Evolutionary conservation across 1,284 basidiomycete species (phyloP).

Genomic region (Marasmius sp.): DNA sequence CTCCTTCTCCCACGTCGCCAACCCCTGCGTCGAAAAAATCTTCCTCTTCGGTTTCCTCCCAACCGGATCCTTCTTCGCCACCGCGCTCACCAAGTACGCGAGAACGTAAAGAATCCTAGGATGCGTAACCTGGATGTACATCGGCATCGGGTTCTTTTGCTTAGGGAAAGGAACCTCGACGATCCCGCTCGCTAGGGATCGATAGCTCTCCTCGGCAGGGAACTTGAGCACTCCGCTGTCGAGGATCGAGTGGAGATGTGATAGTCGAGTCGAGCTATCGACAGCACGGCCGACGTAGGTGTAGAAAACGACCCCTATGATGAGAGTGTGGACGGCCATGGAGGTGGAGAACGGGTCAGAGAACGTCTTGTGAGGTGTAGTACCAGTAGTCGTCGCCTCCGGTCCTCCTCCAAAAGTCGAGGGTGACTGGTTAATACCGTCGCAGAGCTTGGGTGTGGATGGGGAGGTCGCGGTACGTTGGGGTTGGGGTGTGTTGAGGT

Average conservation of each 20-base stretch:
- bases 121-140: constrained; percentile 62
- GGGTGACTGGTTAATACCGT: not conserved
- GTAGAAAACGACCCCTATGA: constrained; percentile 57
- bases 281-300: constrained; percentile 53
- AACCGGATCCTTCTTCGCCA: constrained; percentile 68
- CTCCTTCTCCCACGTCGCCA: constrained; percentile 52
- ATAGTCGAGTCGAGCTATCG: constrained; percentile 46
- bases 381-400: constrained; percentile 29
- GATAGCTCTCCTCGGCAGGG: not conserved
- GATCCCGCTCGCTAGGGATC: constrained; percentile 41
- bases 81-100: constrained; percentile 62
- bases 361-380: constrained; percentile 32
- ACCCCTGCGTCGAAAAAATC: constrained; percentile 64
- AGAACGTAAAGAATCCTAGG: constrained; percentile 63
- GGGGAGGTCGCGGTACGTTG: constrained; percentile 6
- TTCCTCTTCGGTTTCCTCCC: constrained; percentile 71
- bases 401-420: constrained; percentile 19
- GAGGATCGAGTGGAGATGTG: constrained; percentile 58
- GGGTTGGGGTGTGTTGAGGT: constrained; percentile 5
- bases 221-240: constrained; percentile 55
- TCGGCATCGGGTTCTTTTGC: constrained; percentile 23
- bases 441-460: not conserved
- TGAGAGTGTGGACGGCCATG: constrained; percentile 51
- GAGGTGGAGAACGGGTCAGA: constrained; percentile 41
- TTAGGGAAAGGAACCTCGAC: constrained; percentile 39